These are phyloP conservation scores for Ceratocystiopsis minuta DNA, from an alignment of 2,329 filamentous ascomycete species.

Conservation along the genomic window DNA sequence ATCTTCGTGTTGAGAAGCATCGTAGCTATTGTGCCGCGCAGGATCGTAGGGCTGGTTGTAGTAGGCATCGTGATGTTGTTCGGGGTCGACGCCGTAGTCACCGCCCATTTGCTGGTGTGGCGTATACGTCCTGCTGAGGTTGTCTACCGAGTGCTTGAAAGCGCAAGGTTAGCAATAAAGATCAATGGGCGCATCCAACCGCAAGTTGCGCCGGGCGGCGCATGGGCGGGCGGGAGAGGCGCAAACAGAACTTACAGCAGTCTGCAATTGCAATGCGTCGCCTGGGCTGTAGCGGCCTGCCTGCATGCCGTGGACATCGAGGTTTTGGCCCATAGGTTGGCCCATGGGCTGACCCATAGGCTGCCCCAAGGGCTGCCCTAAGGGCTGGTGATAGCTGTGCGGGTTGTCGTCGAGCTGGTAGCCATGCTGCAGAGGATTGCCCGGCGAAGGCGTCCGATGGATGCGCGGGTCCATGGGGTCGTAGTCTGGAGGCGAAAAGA, in stretches of 20 bases:
- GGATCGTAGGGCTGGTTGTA: slow-evolving; percentile 66
- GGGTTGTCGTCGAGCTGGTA: slow-evolving; percentile 73
- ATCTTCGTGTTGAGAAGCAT: slow-evolving; percentile 11
- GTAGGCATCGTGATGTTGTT: slow-evolving; percentile 76
- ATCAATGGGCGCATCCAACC: no score
- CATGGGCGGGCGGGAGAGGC: no score
- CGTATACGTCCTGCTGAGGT: slow-evolving; percentile 28
- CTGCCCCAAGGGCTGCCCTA: slow-evolving; percentile 32
- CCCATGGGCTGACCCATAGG: slow-evolving; percentile 35
- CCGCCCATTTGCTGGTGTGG: slow-evolving; percentile 28
- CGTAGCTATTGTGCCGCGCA: slow-evolving; percentile 37
- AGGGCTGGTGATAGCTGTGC: slow-evolving; percentile 36
- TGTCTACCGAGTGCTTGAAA: slow-evolving; percentile 32
- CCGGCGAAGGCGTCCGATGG: slow-evolving; percentile 57
- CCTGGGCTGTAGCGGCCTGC: slow-evolving; percentile 34
- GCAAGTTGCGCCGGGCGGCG: no score
- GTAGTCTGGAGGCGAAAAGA: slow-evolving; percentile 26
- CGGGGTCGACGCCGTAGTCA: slow-evolving; percentile 63
- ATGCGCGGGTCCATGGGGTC: slow-evolving; percentile 38
- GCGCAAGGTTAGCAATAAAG: no score
- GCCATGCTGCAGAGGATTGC: slow-evolving; percentile 50
- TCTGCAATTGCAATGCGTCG: slow-evolving; percentile 67
- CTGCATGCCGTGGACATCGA: no score
- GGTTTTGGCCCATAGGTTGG: slow-evolving; percentile 32
- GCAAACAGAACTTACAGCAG: slow-evolving; percentile 44